Evolutionary conservation across 78 protist species (phyloP).

Genomic region (Pigoraptor vietnamica): DNA sequence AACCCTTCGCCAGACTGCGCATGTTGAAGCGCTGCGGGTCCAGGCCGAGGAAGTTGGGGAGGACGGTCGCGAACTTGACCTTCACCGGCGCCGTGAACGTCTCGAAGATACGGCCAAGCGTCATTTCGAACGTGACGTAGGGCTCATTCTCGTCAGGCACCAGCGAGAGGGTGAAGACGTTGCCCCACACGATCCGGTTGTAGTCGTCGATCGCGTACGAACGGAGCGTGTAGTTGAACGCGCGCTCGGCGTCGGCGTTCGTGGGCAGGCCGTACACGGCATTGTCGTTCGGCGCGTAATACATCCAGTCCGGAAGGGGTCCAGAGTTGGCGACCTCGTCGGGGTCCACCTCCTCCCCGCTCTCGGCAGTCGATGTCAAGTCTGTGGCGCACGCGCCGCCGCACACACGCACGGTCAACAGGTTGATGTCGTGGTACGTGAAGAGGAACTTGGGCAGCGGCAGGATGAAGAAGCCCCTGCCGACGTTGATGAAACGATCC

Average conservation of each 20-base stretch:
- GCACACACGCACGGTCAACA: background rate
- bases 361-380: no score
- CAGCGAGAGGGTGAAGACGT: background rate
- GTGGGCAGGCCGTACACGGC: background rate
- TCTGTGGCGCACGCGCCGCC: no score
- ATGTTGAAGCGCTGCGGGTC: background rate
- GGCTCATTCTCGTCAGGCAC: background rate
- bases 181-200: background rate
- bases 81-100: background rate
- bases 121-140: background rate
- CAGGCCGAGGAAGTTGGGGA: background rate
- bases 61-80: background rate
- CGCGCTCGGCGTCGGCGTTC: background rate
- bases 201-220: background rate
- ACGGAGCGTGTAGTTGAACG: background rate
- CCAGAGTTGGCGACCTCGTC: background rate
- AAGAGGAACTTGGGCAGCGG: background rate
- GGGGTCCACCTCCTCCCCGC: no score
- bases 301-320: background rate
- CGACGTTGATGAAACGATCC: background rate
- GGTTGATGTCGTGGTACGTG: background rate
- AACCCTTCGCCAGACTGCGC: background rate
- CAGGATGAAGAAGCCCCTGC: background rate
- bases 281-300: background rate
- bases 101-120: background rate